Conservation (phyloP, 1,284 basidiomycete species). For the Lignosus rhinocerotis region DNA sequence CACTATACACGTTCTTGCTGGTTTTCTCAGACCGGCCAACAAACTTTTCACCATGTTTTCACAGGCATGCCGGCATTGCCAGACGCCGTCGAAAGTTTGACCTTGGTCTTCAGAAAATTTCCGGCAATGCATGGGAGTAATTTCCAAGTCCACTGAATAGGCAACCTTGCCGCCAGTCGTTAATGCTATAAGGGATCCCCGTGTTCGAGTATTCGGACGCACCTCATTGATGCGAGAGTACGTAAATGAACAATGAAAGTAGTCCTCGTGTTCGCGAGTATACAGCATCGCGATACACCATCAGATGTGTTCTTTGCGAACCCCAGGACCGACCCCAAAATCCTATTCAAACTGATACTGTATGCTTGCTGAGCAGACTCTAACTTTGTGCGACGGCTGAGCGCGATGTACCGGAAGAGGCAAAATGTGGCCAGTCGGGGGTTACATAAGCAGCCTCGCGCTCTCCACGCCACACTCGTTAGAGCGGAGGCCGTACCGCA, state of each 20-base stretch:
- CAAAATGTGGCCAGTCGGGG: background rate
- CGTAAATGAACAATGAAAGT: background rate
- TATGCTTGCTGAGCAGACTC: background rate
- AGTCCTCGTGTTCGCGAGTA: background rate
- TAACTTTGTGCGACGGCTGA: constrained; percentile 2
- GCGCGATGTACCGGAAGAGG: background rate
- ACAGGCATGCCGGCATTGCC: background rate
- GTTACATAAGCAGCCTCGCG: constrained; percentile 23
- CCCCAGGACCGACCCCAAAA: background rate
- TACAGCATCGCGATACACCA: background rate
- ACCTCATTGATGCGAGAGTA: background rate
- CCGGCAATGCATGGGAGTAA: background rate
- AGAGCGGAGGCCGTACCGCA: constrained; percentile 7
- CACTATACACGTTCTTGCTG: background rate
- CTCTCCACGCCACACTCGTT: constrained; percentile 23
- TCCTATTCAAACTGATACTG: background rate
- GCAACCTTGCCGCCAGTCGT: background rate
- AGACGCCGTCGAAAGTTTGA: background rate
- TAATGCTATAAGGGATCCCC: background rate
- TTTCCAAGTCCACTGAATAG: background rate
- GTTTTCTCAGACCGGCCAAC: background rate
- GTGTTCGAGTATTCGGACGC: background rate
- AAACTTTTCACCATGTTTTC: background rate
- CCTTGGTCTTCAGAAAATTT: background rate
- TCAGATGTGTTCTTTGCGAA: background rate